A percentile compares a stretch with the other conserved stretches of the same genome.
Evolutionary conservation across 2,329 filamentous ascomycete species (phyloP).

Genomic region (Monosporascus sp.): DNA sequence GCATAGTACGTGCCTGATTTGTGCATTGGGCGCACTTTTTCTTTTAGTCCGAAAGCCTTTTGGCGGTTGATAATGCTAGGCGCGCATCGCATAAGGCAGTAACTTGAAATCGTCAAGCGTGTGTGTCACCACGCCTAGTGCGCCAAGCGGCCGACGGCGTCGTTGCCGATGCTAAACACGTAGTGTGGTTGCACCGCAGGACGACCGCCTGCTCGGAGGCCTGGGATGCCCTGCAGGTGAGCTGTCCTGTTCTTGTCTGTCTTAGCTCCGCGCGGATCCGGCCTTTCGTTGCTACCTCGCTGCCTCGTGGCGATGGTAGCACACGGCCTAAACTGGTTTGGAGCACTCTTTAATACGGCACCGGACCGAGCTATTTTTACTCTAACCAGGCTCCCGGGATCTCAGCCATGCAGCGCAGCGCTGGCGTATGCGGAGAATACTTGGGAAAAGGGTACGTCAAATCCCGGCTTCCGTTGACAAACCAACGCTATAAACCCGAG

Average conservation of each 20-base stretch:
- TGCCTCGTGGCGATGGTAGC: neutral
- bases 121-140: neutral
- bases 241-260: neutral
- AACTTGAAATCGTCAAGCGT: neutral
- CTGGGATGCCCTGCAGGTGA: neutral
- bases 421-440: neutral
- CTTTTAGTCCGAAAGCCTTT: neutral
- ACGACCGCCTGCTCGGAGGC: neutral
- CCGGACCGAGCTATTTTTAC: neutral
- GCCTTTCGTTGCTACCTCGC: neutral
- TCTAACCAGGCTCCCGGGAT: neutral
- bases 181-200: constrained; percentile 1
- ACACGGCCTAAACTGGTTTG: neutral
- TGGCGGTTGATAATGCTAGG: neutral
- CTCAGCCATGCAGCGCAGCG: neutral
- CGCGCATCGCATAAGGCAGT: too few relatives aligned
- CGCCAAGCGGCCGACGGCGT: neutral
- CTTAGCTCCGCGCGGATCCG: neutral
- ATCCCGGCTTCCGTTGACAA: too few relatives aligned
- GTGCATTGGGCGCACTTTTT: neutral
- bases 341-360: neutral
- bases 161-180: neutral
- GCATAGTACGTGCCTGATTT: neutral
- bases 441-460: too few relatives aligned
- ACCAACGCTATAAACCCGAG: too few relatives aligned